phyloP scores from a whole-genome alignment of 495 filamentous ascomycete species.

The Trichoderma asperelloides region DNA sequence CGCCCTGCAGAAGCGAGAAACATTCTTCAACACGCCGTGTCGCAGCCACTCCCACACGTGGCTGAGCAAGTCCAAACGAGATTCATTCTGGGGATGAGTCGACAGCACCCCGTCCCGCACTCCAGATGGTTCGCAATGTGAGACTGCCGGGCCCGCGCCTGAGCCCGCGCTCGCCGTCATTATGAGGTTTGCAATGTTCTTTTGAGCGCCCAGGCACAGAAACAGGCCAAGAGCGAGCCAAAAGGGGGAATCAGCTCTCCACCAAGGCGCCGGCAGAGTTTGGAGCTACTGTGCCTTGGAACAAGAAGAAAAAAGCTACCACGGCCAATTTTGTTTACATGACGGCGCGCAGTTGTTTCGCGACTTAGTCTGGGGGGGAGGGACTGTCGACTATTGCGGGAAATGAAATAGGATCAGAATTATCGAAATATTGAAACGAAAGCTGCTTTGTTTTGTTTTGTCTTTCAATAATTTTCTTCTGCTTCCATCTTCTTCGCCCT shows the following conservation, averaged over 20 bases:
- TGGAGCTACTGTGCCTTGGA: neutral
- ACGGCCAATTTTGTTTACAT: neutral
- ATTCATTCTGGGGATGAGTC: neutral
- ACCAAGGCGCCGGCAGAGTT: neutral
- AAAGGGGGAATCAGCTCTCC: neutral
- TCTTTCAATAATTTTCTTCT: neutral
- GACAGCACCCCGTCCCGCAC: neutral
- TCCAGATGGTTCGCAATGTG: neutral
- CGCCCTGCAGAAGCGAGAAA: neutral
- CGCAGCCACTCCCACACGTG: neutral
- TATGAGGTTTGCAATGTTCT: neutral
- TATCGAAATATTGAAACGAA: neutral
- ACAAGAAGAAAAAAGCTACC: neutral
- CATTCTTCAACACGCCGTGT: neutral
- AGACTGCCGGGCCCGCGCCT: neutral
- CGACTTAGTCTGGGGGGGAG: neutral
- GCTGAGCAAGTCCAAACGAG: neutral
- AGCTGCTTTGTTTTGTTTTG: neutral
- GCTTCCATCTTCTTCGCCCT: neutral
- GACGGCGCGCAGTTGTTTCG: neutral
- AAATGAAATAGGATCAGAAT: neutral
- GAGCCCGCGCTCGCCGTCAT: neutral
- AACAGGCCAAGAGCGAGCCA: neutral
- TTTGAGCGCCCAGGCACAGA: neutral
- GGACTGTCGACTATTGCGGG: neutral